Evolutionary conservation across 345 rosid species (phyloP), one percentile per base, ranked within the genome.

Genomic region (Salix arbutifolia): DNA sequence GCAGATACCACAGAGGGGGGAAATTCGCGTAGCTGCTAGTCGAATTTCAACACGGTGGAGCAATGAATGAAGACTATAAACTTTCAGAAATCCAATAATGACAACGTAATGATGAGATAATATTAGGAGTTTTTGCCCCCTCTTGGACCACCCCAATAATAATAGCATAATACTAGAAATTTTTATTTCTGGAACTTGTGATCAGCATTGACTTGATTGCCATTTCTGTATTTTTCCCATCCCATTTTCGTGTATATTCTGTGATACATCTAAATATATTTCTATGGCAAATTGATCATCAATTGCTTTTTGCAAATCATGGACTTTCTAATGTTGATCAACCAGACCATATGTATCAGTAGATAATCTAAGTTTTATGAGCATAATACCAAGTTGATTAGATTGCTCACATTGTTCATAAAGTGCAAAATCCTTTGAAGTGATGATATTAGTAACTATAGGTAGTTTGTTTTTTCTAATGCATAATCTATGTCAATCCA

Each of bases 1-100:
- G 58, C 58, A 50, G 58, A 50, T 18, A 0, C 58, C 58, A 18
- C 0, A 16, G 16, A 6, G 33, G n/a, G n/a, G 66, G 7, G 40
- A 5, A 10, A 53, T 37, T 37, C 10, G 12, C 6, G 37, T 46
- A 37, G 26, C 16, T 48, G 70, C 64, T 40, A 61, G 53, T 79
- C 44, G 44, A 64, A 67, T 69, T 42, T 76, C 69, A 1, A 68
- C 73, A 74, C 67, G 48, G 75, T 61, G 77, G 76, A 78, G 84
- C 75, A 42, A 70, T 67, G 58, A 78, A 80, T 76, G 81, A 52
- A 73, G 52, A 53, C 71, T 62, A 38, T 48, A 21, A 68, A 25
- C 46, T 81, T 61, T 68, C 25, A 52, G 50, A 60, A 65, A 52
- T 11, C 8, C 33, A 67, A 70, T 70, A 76, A 76, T 74, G 37